Percentiles rank a stretch among this genome's conserved stretches.
Evolutionary conservation across 164 flowering plant species (phyloP).

Genomic region (Macadamia tetraphylla): DNA sequence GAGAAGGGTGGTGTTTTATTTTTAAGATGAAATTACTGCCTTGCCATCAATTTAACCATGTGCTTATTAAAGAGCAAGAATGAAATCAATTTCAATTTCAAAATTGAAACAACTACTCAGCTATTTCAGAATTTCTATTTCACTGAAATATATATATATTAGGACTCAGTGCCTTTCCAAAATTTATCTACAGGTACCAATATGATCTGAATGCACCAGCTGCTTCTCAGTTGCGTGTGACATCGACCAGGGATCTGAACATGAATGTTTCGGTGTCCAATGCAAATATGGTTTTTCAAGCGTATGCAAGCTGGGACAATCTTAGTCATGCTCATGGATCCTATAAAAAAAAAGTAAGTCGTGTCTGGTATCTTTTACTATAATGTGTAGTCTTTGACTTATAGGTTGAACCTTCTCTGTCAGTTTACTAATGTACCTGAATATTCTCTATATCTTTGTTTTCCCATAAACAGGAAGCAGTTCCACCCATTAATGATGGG

Average conservation of each 20-base stretch:
- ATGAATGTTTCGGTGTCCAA: conserved; percentile 88
- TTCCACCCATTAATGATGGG: conserved; percentile 36
- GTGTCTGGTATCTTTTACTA: neutral
- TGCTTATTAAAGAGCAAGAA: too few species aligned
- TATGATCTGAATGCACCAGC: conserved; percentile 59
- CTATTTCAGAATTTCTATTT: too few species aligned
- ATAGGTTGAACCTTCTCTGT: neutral
- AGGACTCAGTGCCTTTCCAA: neutral
- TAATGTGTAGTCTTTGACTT: neutral
- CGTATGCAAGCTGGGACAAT: conserved; percentile 94
- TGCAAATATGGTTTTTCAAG: conserved; percentile 89
- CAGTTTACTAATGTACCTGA: neutral
- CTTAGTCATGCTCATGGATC: conserved; percentile 53
- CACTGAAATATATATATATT: too few species aligned
- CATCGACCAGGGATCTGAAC: conserved; percentile 72
- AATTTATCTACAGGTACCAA: conserved; percentile 55
- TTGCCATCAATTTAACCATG: too few species aligned
- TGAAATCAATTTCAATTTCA: too few species aligned
- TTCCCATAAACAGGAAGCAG: conserved; percentile 38
- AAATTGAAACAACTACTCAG: too few species aligned
- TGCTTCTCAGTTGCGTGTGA: conserved; percentile 74
- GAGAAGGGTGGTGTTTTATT: too few species aligned
- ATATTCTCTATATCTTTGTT: neutral
- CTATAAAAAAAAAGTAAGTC: conserved; percentile 34
- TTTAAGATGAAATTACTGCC: too few species aligned